Percentiles rank a stretch among this genome's conserved stretches.
Evolutionary conservation across 108 stramenopile genomes (phyloP).

Genomic region (Skeletonema potamos): DNA sequence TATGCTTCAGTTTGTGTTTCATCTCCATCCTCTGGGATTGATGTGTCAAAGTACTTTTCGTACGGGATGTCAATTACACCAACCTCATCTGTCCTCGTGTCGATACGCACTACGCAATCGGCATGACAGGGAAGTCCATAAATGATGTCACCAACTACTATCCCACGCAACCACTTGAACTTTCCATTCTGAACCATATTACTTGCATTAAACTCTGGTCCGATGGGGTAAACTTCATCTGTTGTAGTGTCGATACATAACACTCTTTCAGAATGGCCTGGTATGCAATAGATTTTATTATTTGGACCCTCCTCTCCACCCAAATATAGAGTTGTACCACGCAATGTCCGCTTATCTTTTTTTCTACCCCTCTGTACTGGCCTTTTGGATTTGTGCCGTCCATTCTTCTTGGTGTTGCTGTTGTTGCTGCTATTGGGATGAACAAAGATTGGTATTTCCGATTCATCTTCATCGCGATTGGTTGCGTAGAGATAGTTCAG

Average conservation of each 20-base stretch:
- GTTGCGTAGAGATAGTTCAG: conserved; percentile 46
- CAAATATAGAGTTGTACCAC: conserved; percentile 58
- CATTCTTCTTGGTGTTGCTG: not conserved
- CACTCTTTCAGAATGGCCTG: conserved; percentile 71
- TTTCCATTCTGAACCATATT: conserved; percentile 43
- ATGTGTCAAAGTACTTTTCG: conserved; percentile 51
- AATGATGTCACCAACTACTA: conserved; percentile 64
- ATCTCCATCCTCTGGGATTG: conserved; percentile 3
- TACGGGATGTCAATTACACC: conserved; percentile 66
- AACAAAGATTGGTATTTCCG: not conserved
- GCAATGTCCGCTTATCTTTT: conserved; percentile 20
- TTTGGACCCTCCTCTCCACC: conserved; percentile 77
- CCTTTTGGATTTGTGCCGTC: not conserved
- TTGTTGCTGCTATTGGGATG: not conserved
- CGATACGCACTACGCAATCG: conserved; percentile 66
- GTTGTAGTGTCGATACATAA: conserved; percentile 63
- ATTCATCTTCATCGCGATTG: conserved; percentile 12
- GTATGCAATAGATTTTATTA: conserved; percentile 83
- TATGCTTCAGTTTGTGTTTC: conserved; percentile 20
- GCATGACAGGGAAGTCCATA: conserved; percentile 90
- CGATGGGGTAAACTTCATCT: conserved; percentile 61
- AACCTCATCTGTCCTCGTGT: conserved; percentile 62
- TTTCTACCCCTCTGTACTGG: conserved; percentile 18
- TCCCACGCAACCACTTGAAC: conserved; percentile 89
- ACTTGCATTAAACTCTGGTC: conserved; percentile 53